These are phyloP conservation scores for Silene coronaria DNA, from an alignment of 179 eudicot genomes.

Conservation along the genomic window DNA sequence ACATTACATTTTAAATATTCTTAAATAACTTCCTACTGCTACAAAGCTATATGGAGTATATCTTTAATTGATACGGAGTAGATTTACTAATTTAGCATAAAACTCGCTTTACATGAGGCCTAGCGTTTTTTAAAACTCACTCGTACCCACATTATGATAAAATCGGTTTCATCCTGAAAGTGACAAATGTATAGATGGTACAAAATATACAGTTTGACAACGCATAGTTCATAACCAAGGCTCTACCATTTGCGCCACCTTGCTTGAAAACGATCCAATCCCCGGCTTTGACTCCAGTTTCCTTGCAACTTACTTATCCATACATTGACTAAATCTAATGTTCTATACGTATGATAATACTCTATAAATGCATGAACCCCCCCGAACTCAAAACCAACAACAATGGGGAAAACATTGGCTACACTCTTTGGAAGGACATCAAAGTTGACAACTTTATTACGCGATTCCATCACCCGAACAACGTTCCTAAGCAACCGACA, in stretches of 20 bases:
- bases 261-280: background rate
- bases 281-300: constrained; percentile 1
- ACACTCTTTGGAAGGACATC: constrained; percentile 44
- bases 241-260: background rate
- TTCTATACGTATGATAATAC: background rate
- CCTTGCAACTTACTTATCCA: constrained; percentile 6
- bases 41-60: no score
- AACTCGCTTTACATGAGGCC: no score
- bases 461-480: constrained; percentile 40
- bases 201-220: background rate
- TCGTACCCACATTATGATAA: no score
- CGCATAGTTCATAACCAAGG: background rate
- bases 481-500: constrained; percentile 47
- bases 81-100: no score
- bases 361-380: background rate
- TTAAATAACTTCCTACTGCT: no score
- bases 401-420: constrained; percentile 52
- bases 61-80: no score
- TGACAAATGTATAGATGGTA: background rate
- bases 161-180: background rate
- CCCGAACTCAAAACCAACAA: background rate
- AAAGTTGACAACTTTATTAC: constrained; percentile 27
- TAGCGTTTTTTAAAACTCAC: no score
- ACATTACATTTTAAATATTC: no score
- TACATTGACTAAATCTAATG: background rate